Evolutionary conservation across 2,329 filamentous ascomycete genomes (phyloP).

Genomic region (Incumbomyces lentus): DNA sequence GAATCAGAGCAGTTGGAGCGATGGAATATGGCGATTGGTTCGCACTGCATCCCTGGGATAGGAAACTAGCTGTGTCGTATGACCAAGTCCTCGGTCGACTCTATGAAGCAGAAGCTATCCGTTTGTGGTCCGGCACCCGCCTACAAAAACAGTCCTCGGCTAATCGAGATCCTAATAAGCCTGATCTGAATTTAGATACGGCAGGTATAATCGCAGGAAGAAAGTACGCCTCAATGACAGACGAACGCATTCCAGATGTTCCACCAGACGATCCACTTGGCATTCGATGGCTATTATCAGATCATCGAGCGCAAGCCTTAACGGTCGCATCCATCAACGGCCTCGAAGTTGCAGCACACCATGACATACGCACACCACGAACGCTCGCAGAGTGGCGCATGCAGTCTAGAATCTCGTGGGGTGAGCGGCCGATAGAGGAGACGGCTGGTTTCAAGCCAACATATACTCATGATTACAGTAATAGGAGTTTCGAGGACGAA

Average conservation of each 20-base stretch:
- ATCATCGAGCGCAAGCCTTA: constrained; percentile 46
- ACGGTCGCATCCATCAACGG: constrained; percentile 47
- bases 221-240: constrained; percentile 34
- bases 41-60: constrained; percentile 32
- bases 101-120: constrained; percentile 41
- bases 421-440: constrained; percentile 13
- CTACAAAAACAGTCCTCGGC: constrained; percentile 30
- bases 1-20: constrained; percentile 32
- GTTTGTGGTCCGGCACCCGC: constrained; percentile 17
- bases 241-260: constrained; percentile 36
- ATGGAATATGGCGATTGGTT: constrained; percentile 44
- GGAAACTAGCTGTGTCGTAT: constrained; percentile 38
- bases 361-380: constrained; percentile 36
- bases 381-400: constrained; percentile 31
- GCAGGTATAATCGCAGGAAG: constrained; percentile 38
- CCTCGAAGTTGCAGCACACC: constrained; percentile 38
- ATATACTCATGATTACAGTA: not conserved
- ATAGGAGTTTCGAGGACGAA: not conserved
- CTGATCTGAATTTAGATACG: constrained; percentile 36
- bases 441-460: constrained; percentile 6
- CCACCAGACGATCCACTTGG: constrained; percentile 25
- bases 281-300: constrained; percentile 45
- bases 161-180: constrained; percentile 16
- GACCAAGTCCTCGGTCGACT: constrained; percentile 45
- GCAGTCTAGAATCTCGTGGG: constrained; percentile 36